Percentiles rank a stretch among this genome's conserved stretches.
These are phyloP conservation scores for Trametes sp. DNA, from an alignment of 1,284 basidiomycete species.

Conservation along the genomic window DNA sequence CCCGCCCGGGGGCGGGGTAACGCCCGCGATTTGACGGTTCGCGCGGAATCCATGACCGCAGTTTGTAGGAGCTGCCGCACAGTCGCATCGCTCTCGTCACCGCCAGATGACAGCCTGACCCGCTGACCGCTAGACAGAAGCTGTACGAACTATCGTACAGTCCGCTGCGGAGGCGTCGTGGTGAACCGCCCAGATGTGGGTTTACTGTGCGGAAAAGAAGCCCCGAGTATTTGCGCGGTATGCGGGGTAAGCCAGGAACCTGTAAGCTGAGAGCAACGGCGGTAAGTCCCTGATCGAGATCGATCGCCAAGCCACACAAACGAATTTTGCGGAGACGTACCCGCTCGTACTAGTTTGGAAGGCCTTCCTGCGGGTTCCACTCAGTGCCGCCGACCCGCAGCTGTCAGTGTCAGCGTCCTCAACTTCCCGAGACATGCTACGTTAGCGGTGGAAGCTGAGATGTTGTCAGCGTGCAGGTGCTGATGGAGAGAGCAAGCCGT, in stretches of 20 bases:
- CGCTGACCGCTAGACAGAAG: too few species aligned
- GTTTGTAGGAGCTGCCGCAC: not conserved
- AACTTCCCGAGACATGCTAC: too few species aligned
- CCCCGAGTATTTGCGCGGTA: not conserved
- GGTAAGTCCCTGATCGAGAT: conserved; percentile 15
- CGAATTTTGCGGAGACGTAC: conserved; percentile 16
- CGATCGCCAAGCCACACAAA: conserved; percentile 15
- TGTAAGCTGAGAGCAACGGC: not conserved
- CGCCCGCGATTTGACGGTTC: conserved; percentile 4
- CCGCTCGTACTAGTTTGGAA: conserved; percentile 8
- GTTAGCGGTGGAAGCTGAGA: not conserved
- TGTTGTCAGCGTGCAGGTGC: not conserved
- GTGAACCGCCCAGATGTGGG: not conserved
- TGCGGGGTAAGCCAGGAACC: not conserved
- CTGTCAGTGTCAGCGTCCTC: too few species aligned
- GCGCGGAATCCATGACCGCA: not conserved
- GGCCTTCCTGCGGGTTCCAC: not conserved
- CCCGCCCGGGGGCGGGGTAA: conserved; percentile 12
- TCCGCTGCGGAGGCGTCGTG: not conserved
- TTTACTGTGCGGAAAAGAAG: not conserved
- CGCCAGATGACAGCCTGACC: not conserved
- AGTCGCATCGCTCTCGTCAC: not conserved
- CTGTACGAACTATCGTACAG: too few species aligned
- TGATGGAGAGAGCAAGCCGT: too few species aligned
- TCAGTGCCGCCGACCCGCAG: not conserved